Conservation (phyloP, 2,329 filamentous ascomycete genomes). For the Xylaria sp. region DNA sequence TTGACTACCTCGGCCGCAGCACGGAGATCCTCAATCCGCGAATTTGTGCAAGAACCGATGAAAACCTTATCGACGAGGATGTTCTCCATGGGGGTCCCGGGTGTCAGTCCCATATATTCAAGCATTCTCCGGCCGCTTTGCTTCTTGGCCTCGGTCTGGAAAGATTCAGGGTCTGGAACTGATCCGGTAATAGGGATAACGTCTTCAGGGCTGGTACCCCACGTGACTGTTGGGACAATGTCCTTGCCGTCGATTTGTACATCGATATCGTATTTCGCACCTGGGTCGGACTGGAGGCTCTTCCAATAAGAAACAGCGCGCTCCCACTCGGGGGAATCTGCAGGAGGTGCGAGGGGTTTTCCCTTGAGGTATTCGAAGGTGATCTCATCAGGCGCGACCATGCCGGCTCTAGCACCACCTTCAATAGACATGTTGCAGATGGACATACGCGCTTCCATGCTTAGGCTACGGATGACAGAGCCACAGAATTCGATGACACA, state of each 20-base stretch:
- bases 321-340: constrained; percentile 88
- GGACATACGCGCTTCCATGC: constrained; percentile 98
- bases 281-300: constrained; percentile 84
- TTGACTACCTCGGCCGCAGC: constrained; percentile 87
- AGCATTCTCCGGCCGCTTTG: constrained; percentile 81
- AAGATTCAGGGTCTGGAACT: constrained; percentile 92
- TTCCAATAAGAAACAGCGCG: constrained; percentile 90
- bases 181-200: constrained; percentile 91
- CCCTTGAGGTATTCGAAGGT: constrained; percentile 97
- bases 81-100: constrained; percentile 92
- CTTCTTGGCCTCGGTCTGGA: constrained; percentile 83
- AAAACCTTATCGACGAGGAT: constrained; percentile 95
- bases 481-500: constrained; percentile 98
- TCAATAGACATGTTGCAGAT: constrained; percentile 99
- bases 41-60: constrained; percentile 98
- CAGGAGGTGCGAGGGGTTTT: constrained; percentile 86
- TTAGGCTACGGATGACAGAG: constrained; percentile 87
- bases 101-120: constrained; percentile 93
- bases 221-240: constrained; percentile 91
- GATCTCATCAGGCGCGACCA: constrained; percentile 94
- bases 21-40: constrained; percentile 93
- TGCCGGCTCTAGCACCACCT: constrained; percentile 91
- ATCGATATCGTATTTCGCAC: constrained; percentile 88
- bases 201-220: constrained; percentile 97
- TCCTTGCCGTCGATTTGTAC: constrained; percentile 93